Evolutionary conservation across 257 asterid species (phyloP), one percentile per base, ranked within the genome.

Genomic region (Solanum chilense): DNA sequence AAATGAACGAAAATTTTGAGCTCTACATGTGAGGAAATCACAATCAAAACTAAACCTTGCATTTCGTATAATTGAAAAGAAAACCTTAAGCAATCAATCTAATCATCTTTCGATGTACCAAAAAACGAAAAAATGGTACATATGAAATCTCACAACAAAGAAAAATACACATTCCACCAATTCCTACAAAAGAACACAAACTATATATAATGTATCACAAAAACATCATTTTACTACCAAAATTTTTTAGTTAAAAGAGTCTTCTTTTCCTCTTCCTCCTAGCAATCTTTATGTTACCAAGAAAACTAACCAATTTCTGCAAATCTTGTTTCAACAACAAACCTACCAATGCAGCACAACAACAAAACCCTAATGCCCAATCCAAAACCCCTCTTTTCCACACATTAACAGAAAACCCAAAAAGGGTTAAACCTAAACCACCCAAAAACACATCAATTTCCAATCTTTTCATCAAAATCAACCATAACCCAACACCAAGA

Each of bases 331-430:
- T 93, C 91, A 88, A 92, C 82, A 87, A 84, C 83, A 92, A 86
- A 3, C 93, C 92, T 45, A 91, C 87, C 89, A 94, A 56, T 87
- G 93, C 86, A 47, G 94, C 95, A 91, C 98, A 93, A 87, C 94
- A 94, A 82, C 92, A 96, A 52, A 96, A 94, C 84, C 98, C 98
- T 15, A 92, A 76, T 71, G 90, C 85, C 96, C 98, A 94, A 86
- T 96, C 96, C 12, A 77, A 88, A 58, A 89, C 60, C 86, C 97
- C 95, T 83, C 86, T 91, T 49, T 89, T 91, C 95, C 94, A 95
- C 85, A 93, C 96, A 88, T 85, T 85, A 18, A 89, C 86, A 6
- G 97, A 94, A 75, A 91, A 85, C 88, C 96, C 98, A 73, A 96
- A 91, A 29, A 96, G 80, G 25, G 88, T 27, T 42, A 95, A 83